Base-by-base conservation (phyloP, 257 asterid species). In the Datura wrightii region DNA sequence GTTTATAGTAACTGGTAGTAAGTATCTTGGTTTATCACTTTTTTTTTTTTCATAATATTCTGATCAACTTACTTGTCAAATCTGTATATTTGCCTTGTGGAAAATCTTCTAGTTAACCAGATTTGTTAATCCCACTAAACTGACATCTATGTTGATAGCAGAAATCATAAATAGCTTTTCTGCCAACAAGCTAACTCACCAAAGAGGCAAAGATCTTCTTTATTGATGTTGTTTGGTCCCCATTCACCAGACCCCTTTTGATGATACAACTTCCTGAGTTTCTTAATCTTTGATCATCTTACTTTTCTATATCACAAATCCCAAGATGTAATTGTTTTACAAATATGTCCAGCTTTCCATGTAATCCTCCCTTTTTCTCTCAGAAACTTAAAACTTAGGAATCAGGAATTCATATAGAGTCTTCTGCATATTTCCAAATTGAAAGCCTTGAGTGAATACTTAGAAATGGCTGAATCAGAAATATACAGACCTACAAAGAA, bases 291-390 rank as follows among this genome's bases (percentile, higher is more conserved):
- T 76, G 24, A 48, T 50, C 31, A 76, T 14, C 5, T 76, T 76
- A 53, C 63, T 76, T 76, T 76, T 31, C 62, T 76, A 50, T 50
- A 50, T 24, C 31, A 14, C 82, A 74, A 74, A 74, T 76, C 62
- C 62, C 82, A 76, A 48, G 6, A 31, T 76, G 0, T 50, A 50
- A 76, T 0, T 8, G 0, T 50, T 24, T 76, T 50, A 76, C 46
- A 76, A 76, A 4, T 50, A 48, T 50, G 5, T 24, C 41, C 42
- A 0, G 42, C 42, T 46, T 74, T 19, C 55, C 18, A 46, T 10
- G 36, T 24, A 31, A 63, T 62, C 10, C 31, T 24, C 31, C 31
- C 31, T 24, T 24, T 3, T 19, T n/a, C 0, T 3, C 5, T 16
- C 31, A 56, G 11, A 59, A 59, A 59, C 14, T 59, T 59, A 59